These are phyloP conservation scores for Spathaspora gorwiae DNA, from an alignment of 805 yeast genomes.

Conservation along the genomic window DNA sequence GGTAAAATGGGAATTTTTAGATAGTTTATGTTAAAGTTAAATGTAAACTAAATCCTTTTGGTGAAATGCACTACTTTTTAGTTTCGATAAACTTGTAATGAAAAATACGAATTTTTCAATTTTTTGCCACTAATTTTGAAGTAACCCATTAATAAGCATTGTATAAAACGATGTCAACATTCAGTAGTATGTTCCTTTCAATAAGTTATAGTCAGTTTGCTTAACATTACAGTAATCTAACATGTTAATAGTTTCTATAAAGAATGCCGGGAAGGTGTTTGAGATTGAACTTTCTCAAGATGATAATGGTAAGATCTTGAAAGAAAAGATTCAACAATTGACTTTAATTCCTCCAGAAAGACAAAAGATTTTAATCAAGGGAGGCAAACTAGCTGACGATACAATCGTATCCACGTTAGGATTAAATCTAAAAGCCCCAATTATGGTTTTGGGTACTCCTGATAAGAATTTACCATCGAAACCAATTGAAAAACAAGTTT, in stretches of 20 bases:
- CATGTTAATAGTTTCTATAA: slow-evolving; percentile 20
- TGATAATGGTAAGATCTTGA: slow-evolving; percentile 60
- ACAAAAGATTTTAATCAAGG: slow-evolving; percentile 85
- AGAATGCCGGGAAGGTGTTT: slow-evolving; percentile 40
- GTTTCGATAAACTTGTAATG: not conserved
- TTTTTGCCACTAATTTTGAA: not conserved
- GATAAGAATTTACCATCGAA: slow-evolving; percentile 53
- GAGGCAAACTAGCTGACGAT: slow-evolving; percentile 81
- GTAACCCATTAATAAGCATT: not conserved
- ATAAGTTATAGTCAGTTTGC: not conserved
- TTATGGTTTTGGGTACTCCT: slow-evolving; percentile 93
- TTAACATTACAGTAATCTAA: no score
- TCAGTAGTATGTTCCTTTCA: not conserved
- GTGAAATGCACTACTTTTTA: not conserved
- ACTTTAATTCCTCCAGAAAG: slow-evolving; percentile 85
- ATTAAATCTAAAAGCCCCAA: slow-evolving; percentile 58
- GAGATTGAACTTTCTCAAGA: slow-evolving; percentile 42
- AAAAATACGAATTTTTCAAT: not conserved
- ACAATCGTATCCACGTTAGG: slow-evolving; percentile 46
- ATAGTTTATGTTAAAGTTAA: no score
- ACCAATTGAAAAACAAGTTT: slow-evolving; percentile 52
- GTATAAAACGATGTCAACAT: not conserved
- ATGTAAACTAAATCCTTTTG: no score
- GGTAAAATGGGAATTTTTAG: not conserved
- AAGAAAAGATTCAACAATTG: slow-evolving; percentile 60